Conservation (phyloP, 768 basidiomycete genomes). For the Rhizopogon vinicolor region DNA sequence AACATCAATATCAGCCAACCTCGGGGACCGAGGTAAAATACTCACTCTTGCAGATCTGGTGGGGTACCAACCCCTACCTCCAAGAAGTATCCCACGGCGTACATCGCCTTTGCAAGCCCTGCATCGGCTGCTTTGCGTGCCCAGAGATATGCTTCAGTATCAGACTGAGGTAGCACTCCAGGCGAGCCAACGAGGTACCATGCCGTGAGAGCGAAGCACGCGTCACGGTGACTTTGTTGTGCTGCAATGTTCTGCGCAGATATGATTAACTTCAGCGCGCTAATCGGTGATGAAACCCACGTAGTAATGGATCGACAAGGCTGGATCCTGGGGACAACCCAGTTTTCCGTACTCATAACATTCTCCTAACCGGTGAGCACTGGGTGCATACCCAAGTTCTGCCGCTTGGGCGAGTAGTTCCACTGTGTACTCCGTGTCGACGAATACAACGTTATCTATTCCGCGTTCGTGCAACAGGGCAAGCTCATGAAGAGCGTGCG, state of each 20-base stretch:
- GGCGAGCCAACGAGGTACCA: slow-evolving; percentile 99
- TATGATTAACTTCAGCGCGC: neutral
- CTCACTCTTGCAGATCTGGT: slow-evolving; percentile 63
- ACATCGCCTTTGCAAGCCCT: slow-evolving; percentile 93
- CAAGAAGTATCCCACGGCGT: slow-evolving; percentile 95
- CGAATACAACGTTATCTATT: slow-evolving; percentile 96
- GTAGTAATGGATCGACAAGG: slow-evolving; percentile 97
- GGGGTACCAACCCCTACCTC: slow-evolving; percentile 90
- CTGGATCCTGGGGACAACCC: slow-evolving; percentile 96
- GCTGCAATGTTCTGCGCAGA: slow-evolving; percentile 86
- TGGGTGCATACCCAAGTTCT: slow-evolving; percentile 94
- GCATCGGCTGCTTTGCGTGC: slow-evolving; percentile 92
- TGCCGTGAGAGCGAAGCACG: slow-evolving; percentile 96
- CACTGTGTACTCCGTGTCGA: slow-evolving; percentile 92
- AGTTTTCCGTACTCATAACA: slow-evolving; percentile 99
- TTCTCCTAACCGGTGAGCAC: slow-evolving; percentile 92
- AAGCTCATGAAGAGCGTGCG: slow-evolving; percentile 93
- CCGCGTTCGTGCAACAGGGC: slow-evolving; percentile 94
- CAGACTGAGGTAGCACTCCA: slow-evolving; percentile 95
- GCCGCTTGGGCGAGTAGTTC: slow-evolving; percentile 94
- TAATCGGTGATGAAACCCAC: slow-evolving; percentile 48
- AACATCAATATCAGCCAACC: slow-evolving; percentile 1
- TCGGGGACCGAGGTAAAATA: slow-evolving; percentile 11
- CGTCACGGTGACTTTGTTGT: slow-evolving; percentile 94
- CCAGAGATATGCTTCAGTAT: slow-evolving; percentile 98